Percentiles rank a stretch among this genome's conserved stretches.
phyloP scores from a whole-genome alignment of 2,329 filamentous ascomycete species.

The Thermoascus crustaceus region DNA sequence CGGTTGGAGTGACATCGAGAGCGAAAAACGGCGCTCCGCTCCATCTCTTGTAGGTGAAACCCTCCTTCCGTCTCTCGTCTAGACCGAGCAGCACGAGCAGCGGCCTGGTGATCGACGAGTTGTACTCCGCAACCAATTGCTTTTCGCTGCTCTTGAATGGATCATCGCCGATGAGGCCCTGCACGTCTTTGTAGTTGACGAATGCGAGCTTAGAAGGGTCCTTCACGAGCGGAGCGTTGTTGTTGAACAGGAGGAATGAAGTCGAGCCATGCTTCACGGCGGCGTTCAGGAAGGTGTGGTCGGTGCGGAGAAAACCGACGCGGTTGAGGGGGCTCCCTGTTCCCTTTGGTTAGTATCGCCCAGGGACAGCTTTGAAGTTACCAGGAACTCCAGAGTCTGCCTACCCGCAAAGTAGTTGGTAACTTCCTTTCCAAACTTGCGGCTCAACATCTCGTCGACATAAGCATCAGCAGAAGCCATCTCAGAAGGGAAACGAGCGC shows the following conservation, averaged over 20 bases:
- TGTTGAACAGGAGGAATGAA: slow-evolving; percentile 68
- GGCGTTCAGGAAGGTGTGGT: slow-evolving; percentile 40
- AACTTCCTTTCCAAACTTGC: slow-evolving; percentile 43
- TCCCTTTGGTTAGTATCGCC: not conserved
- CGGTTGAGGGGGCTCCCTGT: slow-evolving; percentile 43
- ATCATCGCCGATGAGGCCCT: slow-evolving; percentile 60
- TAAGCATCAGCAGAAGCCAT: too few species aligned
- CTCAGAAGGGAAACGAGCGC: too few species aligned
- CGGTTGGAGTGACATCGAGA: slow-evolving; percentile 73
- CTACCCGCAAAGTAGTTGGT: slow-evolving; percentile 45
- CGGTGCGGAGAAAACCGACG: slow-evolving; percentile 41
- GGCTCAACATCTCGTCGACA: slow-evolving; percentile 40
- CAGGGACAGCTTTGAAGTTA: too few species aligned
- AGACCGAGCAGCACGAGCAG: slow-evolving; percentile 79
- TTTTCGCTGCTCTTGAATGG: slow-evolving; percentile 66
- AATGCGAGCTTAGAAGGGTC: slow-evolving; percentile 57
- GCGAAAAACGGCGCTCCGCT: slow-evolving; percentile 79
- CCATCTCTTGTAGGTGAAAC: slow-evolving; percentile 50
- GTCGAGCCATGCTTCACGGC: slow-evolving; percentile 41
- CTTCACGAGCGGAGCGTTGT: slow-evolving; percentile 64
- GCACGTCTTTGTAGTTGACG: slow-evolving; percentile 60
- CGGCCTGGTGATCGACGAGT: slow-evolving; percentile 60
- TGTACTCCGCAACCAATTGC: slow-evolving; percentile 62
- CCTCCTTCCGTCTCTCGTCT: slow-evolving; percentile 53
- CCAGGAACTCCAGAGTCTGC: too few species aligned